Conservation (phyloP, 2,329 filamentous ascomycete genomes). For the Sarocladium brachiariae region DNA sequence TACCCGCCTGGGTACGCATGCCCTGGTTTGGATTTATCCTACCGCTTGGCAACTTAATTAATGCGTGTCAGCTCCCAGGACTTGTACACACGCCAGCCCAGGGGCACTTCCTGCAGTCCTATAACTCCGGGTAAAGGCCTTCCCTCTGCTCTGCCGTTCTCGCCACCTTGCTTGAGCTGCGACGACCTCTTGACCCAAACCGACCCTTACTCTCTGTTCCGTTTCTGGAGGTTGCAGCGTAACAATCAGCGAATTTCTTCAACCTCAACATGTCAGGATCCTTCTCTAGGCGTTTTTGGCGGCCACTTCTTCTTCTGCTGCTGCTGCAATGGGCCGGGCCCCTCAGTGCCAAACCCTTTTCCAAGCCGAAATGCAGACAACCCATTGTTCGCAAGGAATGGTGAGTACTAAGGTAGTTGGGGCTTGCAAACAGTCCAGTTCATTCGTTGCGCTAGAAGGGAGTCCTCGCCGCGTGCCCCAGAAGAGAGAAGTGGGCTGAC, state of each 20-base stretch:
- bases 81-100: background rate
- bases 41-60: constrained; percentile 5
- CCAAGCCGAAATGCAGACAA: constrained; percentile 1
- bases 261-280: constrained; percentile 6
- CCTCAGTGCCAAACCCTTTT: background rate
- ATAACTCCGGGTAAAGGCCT: constrained; percentile 4
- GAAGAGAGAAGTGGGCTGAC: constrained; percentile 3
- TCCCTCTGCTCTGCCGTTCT: background rate
- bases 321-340: constrained; percentile 1
- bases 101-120: constrained; percentile 2
- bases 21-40: constrained; percentile 4
- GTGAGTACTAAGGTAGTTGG: constrained; percentile 17
- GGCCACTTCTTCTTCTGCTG: constrained; percentile 7
- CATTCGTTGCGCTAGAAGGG: too few relatives aligned
- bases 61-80: constrained; percentile 1
- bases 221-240: constrained; percentile 3
- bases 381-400: constrained; percentile 22
- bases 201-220: background rate
- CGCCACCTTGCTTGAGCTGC: constrained; percentile 1
- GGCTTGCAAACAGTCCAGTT: constrained; percentile 1
- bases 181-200: background rate
- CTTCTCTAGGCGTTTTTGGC: constrained; percentile 5
- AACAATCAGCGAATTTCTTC: constrained; percentile 1
- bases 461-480: background rate
- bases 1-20: background rate